phyloP scores from a whole-genome alignment of 2,329 filamentous ascomycete genomes.

The Fusarium duplospermum region DNA sequence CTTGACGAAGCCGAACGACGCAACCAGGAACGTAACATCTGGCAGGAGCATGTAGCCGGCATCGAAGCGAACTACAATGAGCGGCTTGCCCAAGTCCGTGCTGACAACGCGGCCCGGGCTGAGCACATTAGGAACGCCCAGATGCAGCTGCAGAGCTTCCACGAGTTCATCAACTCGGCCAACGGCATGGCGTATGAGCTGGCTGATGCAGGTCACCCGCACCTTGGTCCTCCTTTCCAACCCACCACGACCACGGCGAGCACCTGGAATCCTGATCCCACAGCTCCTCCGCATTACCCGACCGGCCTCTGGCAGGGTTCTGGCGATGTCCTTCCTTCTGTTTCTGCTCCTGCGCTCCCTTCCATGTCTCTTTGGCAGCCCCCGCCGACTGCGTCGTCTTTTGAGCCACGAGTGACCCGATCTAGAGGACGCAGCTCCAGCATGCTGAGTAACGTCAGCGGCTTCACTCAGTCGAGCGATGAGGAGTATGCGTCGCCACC shows the following conservation, averaged over 20 bases:
- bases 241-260: slow-evolving; percentile 36
- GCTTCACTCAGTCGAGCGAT: slow-evolving; percentile 72
- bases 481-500: slow-evolving; percentile 55
- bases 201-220: slow-evolving; percentile 38
- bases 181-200: slow-evolving; percentile 50
- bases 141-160: slow-evolving; percentile 48
- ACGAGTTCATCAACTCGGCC: slow-evolving; percentile 47
- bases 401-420: slow-evolving; percentile 52
- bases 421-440: slow-evolving; percentile 71
- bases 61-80: slow-evolving; percentile 61
- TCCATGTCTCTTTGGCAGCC: slow-evolving; percentile 51
- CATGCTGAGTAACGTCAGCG: slow-evolving; percentile 75
- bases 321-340: slow-evolving; percentile 48
- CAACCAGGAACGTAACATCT: slow-evolving; percentile 61
- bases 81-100: slow-evolving; percentile 54
- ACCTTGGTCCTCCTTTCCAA: slow-evolving; percentile 43
- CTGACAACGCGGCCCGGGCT: slow-evolving; percentile 44
- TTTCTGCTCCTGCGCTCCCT: slow-evolving; percentile 46
- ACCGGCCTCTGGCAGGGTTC: slow-evolving; percentile 53
- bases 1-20: slow-evolving; percentile 72
- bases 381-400: slow-evolving; percentile 52
- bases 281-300: slow-evolving; percentile 50
- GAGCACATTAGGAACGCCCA: slow-evolving; percentile 49
- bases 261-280: slow-evolving; percentile 51
- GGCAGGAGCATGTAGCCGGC: slow-evolving; percentile 59